These are phyloP conservation scores for Wallemia hederae DNA, from an alignment of 1,284 basidiomycete genomes.

Conservation along the genomic window DNA sequence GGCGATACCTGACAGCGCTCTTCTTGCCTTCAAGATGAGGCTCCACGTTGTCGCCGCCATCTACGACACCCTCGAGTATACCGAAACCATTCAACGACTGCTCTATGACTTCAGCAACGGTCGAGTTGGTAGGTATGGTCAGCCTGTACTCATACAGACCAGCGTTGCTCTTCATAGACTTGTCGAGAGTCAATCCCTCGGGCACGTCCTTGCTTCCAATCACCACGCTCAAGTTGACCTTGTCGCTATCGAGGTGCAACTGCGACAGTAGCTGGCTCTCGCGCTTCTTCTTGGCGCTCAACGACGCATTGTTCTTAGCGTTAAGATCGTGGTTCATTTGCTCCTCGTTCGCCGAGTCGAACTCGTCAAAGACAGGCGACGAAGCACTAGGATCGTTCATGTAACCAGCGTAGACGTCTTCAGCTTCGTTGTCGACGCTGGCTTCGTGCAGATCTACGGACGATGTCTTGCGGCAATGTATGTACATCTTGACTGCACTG, in stretches of 20 bases:
- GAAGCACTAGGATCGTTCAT: background rate
- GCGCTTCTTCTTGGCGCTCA: slow-evolving; percentile 17
- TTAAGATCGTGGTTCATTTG: background rate
- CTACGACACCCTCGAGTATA: slow-evolving; percentile 76
- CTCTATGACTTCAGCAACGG: slow-evolving; percentile 86
- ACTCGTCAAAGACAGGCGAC: background rate
- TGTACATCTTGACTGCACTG: slow-evolving; percentile 79
- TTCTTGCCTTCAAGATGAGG: slow-evolving; percentile 28
- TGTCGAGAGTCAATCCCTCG: slow-evolving; percentile 75
- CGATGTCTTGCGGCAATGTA: slow-evolving; percentile 28
- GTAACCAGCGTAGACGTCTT: background rate
- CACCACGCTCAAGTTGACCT: slow-evolving; percentile 58
- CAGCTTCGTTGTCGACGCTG: background rate
- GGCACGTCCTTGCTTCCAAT: slow-evolving; percentile 71
- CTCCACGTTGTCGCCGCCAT: slow-evolving; percentile 89
- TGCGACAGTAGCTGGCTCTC: slow-evolving; percentile 22
- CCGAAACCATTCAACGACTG: slow-evolving; percentile 70
- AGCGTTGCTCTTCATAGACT: slow-evolving; percentile 20
- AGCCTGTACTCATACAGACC: slow-evolving; percentile 17
- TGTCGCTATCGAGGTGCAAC: slow-evolving; percentile 43
- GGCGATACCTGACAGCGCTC: slow-evolving; percentile 35
- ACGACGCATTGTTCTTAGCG: background rate
- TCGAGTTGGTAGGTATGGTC: slow-evolving; percentile 69
- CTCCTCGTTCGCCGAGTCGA: background rate
- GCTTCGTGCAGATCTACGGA: slow-evolving; percentile 6